phyloP scores from a whole-genome alignment of 768 basidiomycete genomes.

The Kwoniella pini region DNA sequence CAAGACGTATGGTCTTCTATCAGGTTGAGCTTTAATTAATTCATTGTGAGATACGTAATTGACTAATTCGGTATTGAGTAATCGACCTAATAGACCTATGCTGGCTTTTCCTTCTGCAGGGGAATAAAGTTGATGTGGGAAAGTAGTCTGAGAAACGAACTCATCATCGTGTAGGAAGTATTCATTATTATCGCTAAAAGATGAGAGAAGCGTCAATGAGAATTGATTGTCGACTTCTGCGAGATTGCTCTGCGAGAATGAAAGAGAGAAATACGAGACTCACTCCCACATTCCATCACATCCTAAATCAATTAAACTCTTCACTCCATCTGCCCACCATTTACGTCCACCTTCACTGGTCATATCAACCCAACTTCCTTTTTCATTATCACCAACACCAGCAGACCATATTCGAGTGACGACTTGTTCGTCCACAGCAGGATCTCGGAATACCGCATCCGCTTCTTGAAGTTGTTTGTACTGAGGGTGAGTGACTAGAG shows the following conservation, averaged over 20 bases:
- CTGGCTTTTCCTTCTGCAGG: slow-evolving; percentile 28
- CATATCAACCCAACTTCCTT: slow-evolving; percentile 53
- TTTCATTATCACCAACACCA: slow-evolving; percentile 39
- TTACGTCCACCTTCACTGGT: slow-evolving; percentile 40
- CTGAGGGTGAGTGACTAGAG: slow-evolving; percentile 44
- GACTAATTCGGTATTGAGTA: slow-evolving; percentile 48
- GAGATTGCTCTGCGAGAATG: background rate
- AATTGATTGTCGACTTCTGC: too few relatives aligned
- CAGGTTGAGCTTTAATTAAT: slow-evolving; percentile 32
- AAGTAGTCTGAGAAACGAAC: slow-evolving; percentile 28
- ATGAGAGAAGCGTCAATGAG: background rate
- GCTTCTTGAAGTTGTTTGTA: slow-evolving; percentile 35
- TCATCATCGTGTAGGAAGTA: slow-evolving; percentile 48
- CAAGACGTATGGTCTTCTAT: slow-evolving; percentile 48
- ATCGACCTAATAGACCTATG: slow-evolving; percentile 46
- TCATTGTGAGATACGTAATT: slow-evolving; percentile 42
- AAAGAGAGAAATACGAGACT: slow-evolving; percentile 9
- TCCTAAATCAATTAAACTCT: slow-evolving; percentile 43
- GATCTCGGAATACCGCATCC: slow-evolving; percentile 49
- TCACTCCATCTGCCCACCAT: slow-evolving; percentile 53
- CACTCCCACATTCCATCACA: slow-evolving; percentile 54
- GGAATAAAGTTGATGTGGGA: slow-evolving; percentile 21
- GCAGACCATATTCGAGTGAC: slow-evolving; percentile 48
- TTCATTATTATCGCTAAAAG: slow-evolving; percentile 53
- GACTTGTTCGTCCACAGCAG: slow-evolving; percentile 30